These are phyloP conservation scores for Fusarium verrucosum DNA, from an alignment of 2,329 filamentous ascomycete species.

Conservation along the genomic window DNA sequence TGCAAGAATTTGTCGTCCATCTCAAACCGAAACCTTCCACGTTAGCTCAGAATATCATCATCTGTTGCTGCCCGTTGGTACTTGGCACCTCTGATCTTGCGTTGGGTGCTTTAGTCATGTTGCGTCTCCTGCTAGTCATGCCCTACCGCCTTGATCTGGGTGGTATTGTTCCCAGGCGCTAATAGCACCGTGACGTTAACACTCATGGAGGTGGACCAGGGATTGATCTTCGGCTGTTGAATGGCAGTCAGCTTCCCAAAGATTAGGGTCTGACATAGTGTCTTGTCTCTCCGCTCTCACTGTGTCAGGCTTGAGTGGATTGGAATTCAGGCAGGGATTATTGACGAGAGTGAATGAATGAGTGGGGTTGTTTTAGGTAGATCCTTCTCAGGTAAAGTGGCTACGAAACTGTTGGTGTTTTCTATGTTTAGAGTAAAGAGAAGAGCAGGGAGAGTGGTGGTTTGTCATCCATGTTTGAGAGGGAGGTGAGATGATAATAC, in stretches of 20 bases:
- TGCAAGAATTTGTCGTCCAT: background rate
- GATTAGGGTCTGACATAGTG: constrained; percentile 23
- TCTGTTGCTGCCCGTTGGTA: constrained; percentile 8
- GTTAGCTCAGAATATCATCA: constrained; percentile 1
- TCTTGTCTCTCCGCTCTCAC: background rate
- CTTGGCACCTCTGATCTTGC: constrained; percentile 9
- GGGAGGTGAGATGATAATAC: background rate
- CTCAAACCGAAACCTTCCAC: constrained; percentile 8
- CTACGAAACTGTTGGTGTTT: constrained; percentile 8
- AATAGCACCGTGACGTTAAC: constrained; percentile 22
- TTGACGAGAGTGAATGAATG: background rate
- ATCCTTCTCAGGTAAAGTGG: constrained; percentile 11
- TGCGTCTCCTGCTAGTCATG: background rate
- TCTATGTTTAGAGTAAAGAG: constrained; percentile 18
- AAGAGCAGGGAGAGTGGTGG: background rate
- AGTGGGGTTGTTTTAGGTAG: constrained; percentile 15
- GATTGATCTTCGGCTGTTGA: constrained; percentile 5
- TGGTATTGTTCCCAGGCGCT: constrained; percentile 6
- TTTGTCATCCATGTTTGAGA: background rate
- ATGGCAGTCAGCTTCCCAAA: background rate
- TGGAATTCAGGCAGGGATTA: constrained; percentile 1
- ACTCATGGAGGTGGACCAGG: background rate
- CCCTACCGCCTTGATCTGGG: constrained; percentile 1
- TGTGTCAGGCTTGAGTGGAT: constrained; percentile 6
- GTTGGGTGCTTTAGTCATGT: too few relatives aligned